Evolutionary conservation across 495 filamentous ascomycete species (phyloP), one percentile per base, ranked within the genome.

Genomic region (Neurospora intermedia): DNA sequence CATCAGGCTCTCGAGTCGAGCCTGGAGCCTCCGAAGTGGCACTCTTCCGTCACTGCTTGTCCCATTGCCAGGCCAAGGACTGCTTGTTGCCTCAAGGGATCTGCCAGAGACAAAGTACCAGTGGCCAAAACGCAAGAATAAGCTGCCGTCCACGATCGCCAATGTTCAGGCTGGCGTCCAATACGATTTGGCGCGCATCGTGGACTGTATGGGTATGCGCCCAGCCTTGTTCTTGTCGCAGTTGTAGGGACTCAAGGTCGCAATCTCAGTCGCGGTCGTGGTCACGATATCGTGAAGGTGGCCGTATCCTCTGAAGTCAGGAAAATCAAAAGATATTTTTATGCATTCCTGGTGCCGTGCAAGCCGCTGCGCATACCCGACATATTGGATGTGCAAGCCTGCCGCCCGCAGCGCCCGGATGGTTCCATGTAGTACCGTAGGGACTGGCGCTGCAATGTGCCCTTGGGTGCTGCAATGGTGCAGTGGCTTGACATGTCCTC

Each of bases 301-400:
- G 31, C 54, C 31, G 70, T 59, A 59, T 72, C 70, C 70, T 46
- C 8, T 66, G 54, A 66, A 66, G 54, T 66, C 54, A 66, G 16
- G 54, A 27, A 66, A 62, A 35, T 18, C 35, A 70, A 70, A 69
- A 75, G 74, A 76, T 81, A 81, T 81, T 81, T 81, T 81, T 81
- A 78, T 74, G 74, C 75, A 27, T 69, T 59, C 20, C 40, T 74
- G 75, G 70, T 75, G 75, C 77, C 75, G 79, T 76, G 78, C 73
- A 74, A 40, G 72, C 70, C 70, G 75, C 78, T 77, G 78, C 78
- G 74, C 75, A 77, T 46, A 76, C 79, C 78, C 77, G 74, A 69
- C 62, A 69, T 48, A 43, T 70, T 77, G 78, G 74, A 48, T 72
- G 77, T 69, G 76, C 69, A 74, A 73, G 73, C 43, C 75, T 74